Base-by-base conservation (phyloP, 2,329 filamentous ascomycete species). In the Sclerotinia minor region DNA sequence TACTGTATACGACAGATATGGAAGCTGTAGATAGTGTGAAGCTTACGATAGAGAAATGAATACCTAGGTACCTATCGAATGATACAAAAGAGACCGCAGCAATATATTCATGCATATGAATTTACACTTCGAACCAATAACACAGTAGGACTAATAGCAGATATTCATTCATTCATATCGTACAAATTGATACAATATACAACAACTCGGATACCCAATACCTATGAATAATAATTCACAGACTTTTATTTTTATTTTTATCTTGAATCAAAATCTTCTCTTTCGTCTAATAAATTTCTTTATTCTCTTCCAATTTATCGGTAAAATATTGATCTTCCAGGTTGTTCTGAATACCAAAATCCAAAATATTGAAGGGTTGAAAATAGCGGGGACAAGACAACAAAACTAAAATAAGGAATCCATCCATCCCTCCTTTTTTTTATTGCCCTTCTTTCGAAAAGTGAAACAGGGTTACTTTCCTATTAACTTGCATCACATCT, bases 311-410 rank as follows among this genome's bases (percentile, higher is more conserved):
- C 41, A 38, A 6, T 15, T 35, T 47, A n/a, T 60, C 26, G 44
- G 44, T 32, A 60, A 17, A 45, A 26, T 29, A 60, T 9, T 29
- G 41, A 35, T 5, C 35, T 38, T 38, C 53, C 41, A 8, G 54
- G n/a, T 58, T 58, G n/a, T 58, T 58, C n/a, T 44, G 21, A 57
- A 57, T 19, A 55, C 35, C 32, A n/a, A 7, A 24, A 57, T 47
- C 47, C 21, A 21, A 21, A 58, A 26, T 3, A 58, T 58, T 44
- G 8, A 58, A 44, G n/a, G 55, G n/a, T 24, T 26, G 55, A 59
- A 59, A 59, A 59, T 59, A 61, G 59, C 59, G 59, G 59, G 21
- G 59, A 50, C 45, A 24, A 50, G 59, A 61, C 59, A 61, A 61
- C 45, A 61, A 50, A 50, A 60, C 38, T 13, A 49, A 61, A 38